Conservation (phyloP, 192 early-diverging fungal genomes). For the Dispira parvispora region DNA sequence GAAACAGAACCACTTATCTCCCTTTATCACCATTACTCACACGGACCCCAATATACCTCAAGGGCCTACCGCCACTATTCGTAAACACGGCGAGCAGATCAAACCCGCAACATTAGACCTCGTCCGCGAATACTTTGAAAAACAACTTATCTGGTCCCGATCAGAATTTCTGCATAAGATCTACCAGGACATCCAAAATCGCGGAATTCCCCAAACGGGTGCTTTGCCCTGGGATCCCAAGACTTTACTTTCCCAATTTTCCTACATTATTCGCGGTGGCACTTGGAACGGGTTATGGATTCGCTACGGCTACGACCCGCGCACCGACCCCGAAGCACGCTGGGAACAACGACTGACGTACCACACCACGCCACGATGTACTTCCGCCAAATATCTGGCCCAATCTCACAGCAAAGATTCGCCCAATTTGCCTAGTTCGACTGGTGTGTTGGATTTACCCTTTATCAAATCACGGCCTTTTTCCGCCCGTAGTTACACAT, state of each 20-base stretch:
- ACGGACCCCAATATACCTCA: background rate
- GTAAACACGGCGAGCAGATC: background rate
- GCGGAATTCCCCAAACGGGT: too few species aligned
- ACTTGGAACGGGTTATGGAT: background rate
- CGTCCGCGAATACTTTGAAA: background rate
- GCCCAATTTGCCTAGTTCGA: background rate
- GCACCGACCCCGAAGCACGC: background rate
- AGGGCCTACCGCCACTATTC: background rate
- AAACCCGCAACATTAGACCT: background rate
- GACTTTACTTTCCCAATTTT: background rate
- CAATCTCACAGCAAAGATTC: background rate
- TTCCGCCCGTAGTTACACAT: too few species aligned
- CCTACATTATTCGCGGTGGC: constrained; percentile 1
- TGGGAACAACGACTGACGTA: background rate
- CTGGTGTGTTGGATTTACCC: background rate
- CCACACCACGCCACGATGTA: background rate
- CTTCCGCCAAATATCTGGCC: background rate
- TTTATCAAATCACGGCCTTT: background rate
- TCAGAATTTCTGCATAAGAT: background rate
- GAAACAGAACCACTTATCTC: background rate
- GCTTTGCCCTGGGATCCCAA: background rate
- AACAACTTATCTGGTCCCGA: background rate
- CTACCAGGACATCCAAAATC: background rate
- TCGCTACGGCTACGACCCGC: constrained; percentile 4
- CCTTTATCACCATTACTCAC: background rate